These are phyloP conservation scores for Blastomyces gilchristii DNA, from an alignment of 2,329 filamentous ascomycete genomes.

Conservation along the genomic window DNA sequence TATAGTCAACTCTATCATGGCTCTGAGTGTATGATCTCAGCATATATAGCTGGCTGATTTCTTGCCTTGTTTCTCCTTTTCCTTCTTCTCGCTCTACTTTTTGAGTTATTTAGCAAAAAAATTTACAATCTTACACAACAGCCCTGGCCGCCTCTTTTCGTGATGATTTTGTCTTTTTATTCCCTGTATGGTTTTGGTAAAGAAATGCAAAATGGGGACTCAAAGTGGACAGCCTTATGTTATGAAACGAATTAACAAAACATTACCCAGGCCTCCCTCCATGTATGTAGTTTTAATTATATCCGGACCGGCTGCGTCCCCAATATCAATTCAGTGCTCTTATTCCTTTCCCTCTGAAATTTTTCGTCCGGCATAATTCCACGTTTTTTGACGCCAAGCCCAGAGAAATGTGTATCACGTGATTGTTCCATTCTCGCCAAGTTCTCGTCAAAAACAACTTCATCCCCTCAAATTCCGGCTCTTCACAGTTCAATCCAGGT, in stretches of 20 bases:
- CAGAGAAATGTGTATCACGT: slow-evolving; percentile 12
- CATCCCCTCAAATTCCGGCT: slow-evolving; percentile 11
- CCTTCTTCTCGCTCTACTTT: not conserved
- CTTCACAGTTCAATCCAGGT: slow-evolving; percentile 9
- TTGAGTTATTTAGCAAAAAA: not conserved
- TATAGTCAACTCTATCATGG: slow-evolving; percentile 99
- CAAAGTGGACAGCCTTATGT: not conserved
- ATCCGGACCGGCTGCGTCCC: not conserved
- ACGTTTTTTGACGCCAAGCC: slow-evolving; percentile 11
- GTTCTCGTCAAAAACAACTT: slow-evolving; percentile 7
- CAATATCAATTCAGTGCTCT: not conserved
- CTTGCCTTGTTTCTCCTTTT: not conserved
- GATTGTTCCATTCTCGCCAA: slow-evolving; percentile 2
- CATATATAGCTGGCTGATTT: not conserved
- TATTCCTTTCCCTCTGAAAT: not conserved
- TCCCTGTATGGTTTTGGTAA: not conserved
- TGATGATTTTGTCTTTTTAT: not conserved
- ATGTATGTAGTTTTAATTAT: not conserved
- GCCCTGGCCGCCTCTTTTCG: not conserved
- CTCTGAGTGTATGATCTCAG: slow-evolving; percentile 62
- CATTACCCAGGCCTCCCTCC: not conserved
- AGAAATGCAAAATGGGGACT: not conserved
- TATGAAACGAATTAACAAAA: not conserved
- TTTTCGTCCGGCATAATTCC: not conserved
- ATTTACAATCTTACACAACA: not conserved